A percentile compares a stretch with the other conserved stretches of the same genome.
phyloP scores from a whole-genome alignment of 441 rosid genomes.

The Corymbia calophylla region DNA sequence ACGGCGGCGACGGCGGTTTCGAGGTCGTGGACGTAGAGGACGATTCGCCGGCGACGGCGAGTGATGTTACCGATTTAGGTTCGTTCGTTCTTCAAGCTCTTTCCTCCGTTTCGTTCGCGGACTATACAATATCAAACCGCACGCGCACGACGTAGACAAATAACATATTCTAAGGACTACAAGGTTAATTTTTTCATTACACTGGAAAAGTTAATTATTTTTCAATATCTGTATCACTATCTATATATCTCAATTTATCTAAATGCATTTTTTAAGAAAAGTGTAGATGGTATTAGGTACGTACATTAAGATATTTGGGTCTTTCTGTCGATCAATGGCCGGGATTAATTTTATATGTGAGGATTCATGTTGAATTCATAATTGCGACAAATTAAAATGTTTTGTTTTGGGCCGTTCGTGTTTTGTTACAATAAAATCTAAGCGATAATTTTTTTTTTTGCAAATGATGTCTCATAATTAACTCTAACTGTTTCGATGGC shows the following conservation, averaged over 20 bases:
- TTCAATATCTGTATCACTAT: background rate
- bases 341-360: background rate
- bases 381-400: background rate
- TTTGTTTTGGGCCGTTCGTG: rapidly evolving
- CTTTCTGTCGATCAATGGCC: rapidly evolving
- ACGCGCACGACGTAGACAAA: background rate
- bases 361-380: background rate
- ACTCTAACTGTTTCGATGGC: too few species aligned
- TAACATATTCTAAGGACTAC: background rate
- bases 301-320: background rate
- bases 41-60: constrained; percentile 47
- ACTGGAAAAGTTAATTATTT: background rate
- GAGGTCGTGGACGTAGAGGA: constrained; percentile 24
- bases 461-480: too few species aligned
- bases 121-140: background rate
- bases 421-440: too few species aligned
- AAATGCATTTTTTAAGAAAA: background rate
- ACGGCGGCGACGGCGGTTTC: constrained; percentile 11
- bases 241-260: background rate
- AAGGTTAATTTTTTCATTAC: background rate
- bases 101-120: background rate
- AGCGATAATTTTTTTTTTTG: too few species aligned
- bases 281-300: background rate
- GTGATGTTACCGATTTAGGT: constrained; percentile 93
- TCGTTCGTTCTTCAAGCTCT: constrained; percentile 2